Evolutionary conservation across 2,329 filamentous ascomycete genomes (phyloP).

Genomic region (Colletotrichum brevisporum): DNA sequence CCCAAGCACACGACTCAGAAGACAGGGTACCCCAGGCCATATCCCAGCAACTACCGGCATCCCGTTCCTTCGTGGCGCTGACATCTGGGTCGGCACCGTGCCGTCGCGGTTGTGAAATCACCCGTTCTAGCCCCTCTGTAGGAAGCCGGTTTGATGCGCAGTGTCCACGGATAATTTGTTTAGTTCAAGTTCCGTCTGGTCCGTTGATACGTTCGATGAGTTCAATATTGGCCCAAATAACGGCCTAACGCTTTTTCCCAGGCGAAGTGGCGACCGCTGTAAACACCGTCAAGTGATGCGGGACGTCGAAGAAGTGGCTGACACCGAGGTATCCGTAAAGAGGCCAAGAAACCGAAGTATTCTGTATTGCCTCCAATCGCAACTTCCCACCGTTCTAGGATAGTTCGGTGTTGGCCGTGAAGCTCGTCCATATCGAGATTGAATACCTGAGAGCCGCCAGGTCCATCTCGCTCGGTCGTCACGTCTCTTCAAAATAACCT

Average conservation of each 20-base stretch:
- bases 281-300: no score
- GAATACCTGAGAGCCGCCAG: background rate
- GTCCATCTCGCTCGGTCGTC: background rate
- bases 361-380: no score
- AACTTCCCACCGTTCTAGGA: no score
- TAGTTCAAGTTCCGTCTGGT: background rate
- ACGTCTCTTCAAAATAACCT: background rate
- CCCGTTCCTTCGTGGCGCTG: background rate
- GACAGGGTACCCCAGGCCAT: conserved; percentile 19
- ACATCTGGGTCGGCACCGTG: conserved; percentile 25
- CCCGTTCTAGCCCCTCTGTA: background rate
- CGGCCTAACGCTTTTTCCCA: no score
- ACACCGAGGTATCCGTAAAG: no score
- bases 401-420: no score
- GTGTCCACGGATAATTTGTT: background rate
- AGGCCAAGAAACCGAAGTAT: no score
- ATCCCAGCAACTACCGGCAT: background rate
- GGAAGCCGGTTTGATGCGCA: conserved; percentile 3
- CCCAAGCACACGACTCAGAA: conserved; percentile 1
- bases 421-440: no score
- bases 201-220: background rate
- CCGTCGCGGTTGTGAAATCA: background rate
- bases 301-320: no score
- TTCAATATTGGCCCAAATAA: background rate
- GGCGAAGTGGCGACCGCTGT: no score